Base-by-base conservation (phyloP, 306 rosid genomes). In the Rosa multiflora region DNA sequence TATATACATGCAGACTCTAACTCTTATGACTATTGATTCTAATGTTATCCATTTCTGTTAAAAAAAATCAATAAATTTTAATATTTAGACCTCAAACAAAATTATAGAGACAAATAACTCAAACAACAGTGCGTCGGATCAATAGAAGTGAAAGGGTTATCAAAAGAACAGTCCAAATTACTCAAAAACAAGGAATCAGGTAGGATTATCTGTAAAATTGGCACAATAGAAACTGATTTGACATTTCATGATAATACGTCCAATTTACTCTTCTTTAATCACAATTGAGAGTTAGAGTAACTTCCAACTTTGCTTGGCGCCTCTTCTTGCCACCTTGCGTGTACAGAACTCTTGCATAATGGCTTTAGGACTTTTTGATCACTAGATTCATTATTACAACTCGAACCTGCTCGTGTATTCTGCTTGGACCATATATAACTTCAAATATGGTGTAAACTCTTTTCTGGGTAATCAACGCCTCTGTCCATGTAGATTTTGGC, bases 281-380 rank as follows among this genome's bases (percentile, higher is more conserved):
- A 67, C 49, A 67, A 67, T 3, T 32, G 43, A 64, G 23, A 43
- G n/a, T 12, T 29, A 11, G 67, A 62, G 66, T 1, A 69, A 23
- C 49, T 37, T 37, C 5, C 44, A 35, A 14, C 47, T 9, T 8
- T 17, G 15, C 29, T 39, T 39, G 48, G 72, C 26, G 40, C 49
- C 46, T 67, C 48, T 43, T 10, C 48, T 69, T 69, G 52, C 52
- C 73, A 43, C 53, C 53, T 69, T 43, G 35, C 73, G 37, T 69
- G 73, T 69, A n/a, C 37, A 69, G 5, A 43, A 69, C 52, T 21
- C 14, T 69, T 14, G 52, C 52, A 20, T 42, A 6, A 68, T 43
- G 52, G 53, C 9, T 69, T 26, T 35, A 58, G 20, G 61, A 15
- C 76, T 37, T 73, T 73, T 5, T 73, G 17, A 52, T 40, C 9